Percentiles rank a stretch among this genome's conserved stretches.
Evolutionary conservation across 805 yeast genomes (phyloP).

Genomic region (Hanseniaspora jakobsenii): DNA sequence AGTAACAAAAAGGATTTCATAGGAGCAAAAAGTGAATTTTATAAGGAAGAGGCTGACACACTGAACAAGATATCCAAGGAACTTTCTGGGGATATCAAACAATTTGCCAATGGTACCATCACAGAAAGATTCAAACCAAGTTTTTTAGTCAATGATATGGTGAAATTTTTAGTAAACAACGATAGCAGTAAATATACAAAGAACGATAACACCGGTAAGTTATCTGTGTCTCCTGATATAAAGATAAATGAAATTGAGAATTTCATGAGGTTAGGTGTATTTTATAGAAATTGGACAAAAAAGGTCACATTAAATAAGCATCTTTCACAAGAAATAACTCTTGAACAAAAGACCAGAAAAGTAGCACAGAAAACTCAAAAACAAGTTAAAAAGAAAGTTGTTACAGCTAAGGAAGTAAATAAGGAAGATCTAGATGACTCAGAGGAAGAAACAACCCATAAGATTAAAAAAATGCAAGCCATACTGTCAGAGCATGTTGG

Average conservation of each 20-base stretch:
- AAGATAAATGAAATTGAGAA: background rate
- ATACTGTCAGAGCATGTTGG: slow-evolving; percentile 29
- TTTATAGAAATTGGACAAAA: slow-evolving; percentile 12
- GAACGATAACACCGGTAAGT: slow-evolving; percentile 2
- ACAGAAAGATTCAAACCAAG: slow-evolving; percentile 5
- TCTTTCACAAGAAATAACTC: slow-evolving; percentile 5
- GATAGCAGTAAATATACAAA: background rate
- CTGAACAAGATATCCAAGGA: slow-evolving; percentile 10
- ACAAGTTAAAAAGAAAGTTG: slow-evolving; percentile 34
- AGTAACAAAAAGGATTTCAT: background rate
- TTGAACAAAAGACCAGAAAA: slow-evolving; percentile 19
- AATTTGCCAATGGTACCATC: slow-evolving; percentile 4
- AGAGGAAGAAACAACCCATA: slow-evolving; percentile 51
- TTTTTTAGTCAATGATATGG: slow-evolving; percentile 9
- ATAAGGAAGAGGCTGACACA: slow-evolving; percentile 13
- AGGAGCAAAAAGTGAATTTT: slow-evolving; percentile 15
- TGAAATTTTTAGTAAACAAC: slow-evolving; percentile 1
- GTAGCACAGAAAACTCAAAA: slow-evolving; percentile 19
- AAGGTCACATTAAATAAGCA: slow-evolving; percentile 5
- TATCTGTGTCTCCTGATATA: background rate
- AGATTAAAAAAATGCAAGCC: slow-evolving; percentile 45
- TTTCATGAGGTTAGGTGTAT: slow-evolving; percentile 12
- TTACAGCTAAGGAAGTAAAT: slow-evolving; percentile 45
- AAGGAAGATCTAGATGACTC: slow-evolving; percentile 41
- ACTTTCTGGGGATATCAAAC: slow-evolving; percentile 5